Base-by-base conservation (phyloP, 1,284 basidiomycete genomes). In the Cryptococcus sp. region DNA sequence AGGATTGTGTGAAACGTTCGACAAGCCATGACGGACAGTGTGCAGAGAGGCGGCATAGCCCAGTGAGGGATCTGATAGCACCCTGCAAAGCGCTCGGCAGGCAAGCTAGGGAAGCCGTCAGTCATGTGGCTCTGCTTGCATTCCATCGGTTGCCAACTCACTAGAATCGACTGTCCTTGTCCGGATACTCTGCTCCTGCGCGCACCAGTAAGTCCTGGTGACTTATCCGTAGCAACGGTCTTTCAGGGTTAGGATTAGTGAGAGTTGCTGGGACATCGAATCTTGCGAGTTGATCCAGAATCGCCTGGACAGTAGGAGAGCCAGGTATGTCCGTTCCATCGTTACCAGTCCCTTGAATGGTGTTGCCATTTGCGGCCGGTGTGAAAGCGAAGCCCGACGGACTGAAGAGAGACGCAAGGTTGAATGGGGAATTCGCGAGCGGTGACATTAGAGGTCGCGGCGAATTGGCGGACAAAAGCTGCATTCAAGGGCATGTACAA, bases 51-150 rank as follows among this genome's bases (percentile, higher is more conserved):
- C 3, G 80, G 80, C 25, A 81, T 66, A 1, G 69, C 66, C 80
- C 80, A 81, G 58, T 80, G 79, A 0, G 78, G 75, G 25, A 81
- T 74, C 59, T 75, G 73, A 66, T 80, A 81, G 55, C 79, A 80
- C 4, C 77, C 75, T 3, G 72, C 68, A 52, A 81, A 80, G 1
- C 78, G 62, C 23, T 78, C 78, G 1, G 75, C 69, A 0, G 79
- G 76, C 6, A 81, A 60, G 59, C 75, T 78, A 58, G 50, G 54
- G 25, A 30, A 52, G 23, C 20, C 48, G 42, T 35, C n/a, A n/a
- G 15, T 48, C 7, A 13, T 4, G 41, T 3, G 22, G 27, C 5
- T 7, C 17, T 15, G 19, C 7, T 16, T 19, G 46, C 15, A 22
- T 22, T 2, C 19, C 3, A n/a, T 7, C 30, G 13, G 17, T 3